Evolutionary conservation across 371 early-diverging fungal species (phyloP).

Genomic region (Mortierella sp.): DNA sequence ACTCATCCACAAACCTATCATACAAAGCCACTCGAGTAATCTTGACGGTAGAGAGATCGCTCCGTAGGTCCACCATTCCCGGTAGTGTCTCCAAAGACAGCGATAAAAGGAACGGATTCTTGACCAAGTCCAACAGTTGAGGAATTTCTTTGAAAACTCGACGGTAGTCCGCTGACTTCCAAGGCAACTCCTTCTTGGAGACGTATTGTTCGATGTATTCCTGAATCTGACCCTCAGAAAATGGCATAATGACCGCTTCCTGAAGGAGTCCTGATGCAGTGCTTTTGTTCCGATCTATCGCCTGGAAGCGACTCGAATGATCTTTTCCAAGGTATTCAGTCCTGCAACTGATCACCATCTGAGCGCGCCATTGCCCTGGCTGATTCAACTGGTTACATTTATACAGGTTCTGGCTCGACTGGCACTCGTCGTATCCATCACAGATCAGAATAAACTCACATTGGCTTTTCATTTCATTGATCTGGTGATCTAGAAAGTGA

Average conservation of each 20-base stretch:
- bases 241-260: conserved; percentile 12
- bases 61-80: not conserved
- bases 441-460: conserved; percentile 17
- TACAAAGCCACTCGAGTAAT: conserved; percentile 10
- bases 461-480: conserved; percentile 1
- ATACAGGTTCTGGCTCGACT: not conserved
- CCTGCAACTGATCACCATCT: conserved; percentile 25
- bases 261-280: not conserved
- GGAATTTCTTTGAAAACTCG: not conserved
- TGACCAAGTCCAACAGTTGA: not conserved
- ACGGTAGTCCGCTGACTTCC: not conserved
- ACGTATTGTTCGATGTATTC: not conserved
- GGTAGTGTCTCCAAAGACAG: conserved; percentile 9
- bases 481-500: conserved; percentile 3
- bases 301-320: not conserved
- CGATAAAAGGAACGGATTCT: not conserved
- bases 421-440: conserved; percentile 29
- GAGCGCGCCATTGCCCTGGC: conserved; percentile 3
- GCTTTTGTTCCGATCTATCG: not conserved
- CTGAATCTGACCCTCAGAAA: not conserved
- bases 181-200: not conserved
- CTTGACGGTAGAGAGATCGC: not conserved
- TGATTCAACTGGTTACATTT: conserved; percentile 7
- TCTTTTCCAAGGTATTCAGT: not conserved
- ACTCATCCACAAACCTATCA: not conserved